Percentiles rank a stretch among this genome's conserved stretches.
phyloP scores from a whole-genome alignment of 164 flowering plant species.

The Dillenia suffruticosa region DNA sequence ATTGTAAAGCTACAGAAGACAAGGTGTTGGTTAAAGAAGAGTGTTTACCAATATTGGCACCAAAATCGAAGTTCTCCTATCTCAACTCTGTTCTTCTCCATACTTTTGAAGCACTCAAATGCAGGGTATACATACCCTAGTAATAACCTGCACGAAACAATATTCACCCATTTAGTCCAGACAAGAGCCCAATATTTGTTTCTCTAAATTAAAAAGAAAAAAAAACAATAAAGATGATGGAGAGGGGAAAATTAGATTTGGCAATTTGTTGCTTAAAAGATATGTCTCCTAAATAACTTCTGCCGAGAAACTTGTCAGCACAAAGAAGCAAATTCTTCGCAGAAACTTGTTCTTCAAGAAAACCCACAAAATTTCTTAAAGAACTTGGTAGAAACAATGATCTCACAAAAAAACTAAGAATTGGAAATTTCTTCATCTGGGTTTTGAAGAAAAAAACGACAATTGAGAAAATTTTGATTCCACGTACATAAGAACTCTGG shows the following conservation, averaged over 20 bases:
- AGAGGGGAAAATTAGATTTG: neutral
- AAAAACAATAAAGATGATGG: too few relatives aligned
- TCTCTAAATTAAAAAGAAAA: neutral
- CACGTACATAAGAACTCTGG: constrained; percentile 55
- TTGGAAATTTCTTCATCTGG: neutral
- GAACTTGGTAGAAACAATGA: too few relatives aligned
- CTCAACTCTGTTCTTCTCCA: constrained; percentile 58
- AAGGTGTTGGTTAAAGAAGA: neutral
- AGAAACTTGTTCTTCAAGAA: too few relatives aligned
- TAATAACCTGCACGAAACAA: constrained; percentile 40
- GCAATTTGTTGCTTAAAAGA: too few relatives aligned
- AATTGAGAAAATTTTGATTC: neutral
- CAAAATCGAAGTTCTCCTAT: constrained; percentile 71
- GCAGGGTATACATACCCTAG: constrained; percentile 90
- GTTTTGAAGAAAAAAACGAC: neutral
- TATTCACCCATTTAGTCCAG: neutral
- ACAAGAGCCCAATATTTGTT: neutral
- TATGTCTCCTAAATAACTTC: too few relatives aligned
- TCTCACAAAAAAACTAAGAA: neutral
- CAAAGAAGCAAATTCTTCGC: too few relatives aligned
- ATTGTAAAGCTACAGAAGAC: too few relatives aligned
- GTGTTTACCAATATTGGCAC: constrained; percentile 86
- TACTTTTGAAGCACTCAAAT: constrained; percentile 69
- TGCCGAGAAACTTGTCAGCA: too few relatives aligned
- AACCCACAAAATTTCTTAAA: too few relatives aligned